These are phyloP conservation scores for Benincasa hispida DNA, from an alignment of 306 rosid species.

Conservation along the genomic window DNA sequence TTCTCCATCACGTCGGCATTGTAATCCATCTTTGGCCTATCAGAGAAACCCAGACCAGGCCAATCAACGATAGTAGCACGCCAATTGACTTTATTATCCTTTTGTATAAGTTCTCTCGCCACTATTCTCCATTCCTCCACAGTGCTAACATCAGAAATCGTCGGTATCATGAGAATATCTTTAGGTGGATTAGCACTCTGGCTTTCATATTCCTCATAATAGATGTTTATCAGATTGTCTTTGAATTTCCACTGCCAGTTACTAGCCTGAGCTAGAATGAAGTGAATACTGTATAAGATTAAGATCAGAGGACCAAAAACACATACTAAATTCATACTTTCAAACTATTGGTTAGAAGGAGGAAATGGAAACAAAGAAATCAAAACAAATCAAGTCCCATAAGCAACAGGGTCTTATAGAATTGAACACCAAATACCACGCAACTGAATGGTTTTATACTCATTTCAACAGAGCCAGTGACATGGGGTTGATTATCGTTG, in stretches of 20 bases:
- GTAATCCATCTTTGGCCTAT: constrained; percentile 82
- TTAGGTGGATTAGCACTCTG: constrained; percentile 43
- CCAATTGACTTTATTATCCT: constrained; percentile 46
- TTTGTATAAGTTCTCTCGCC: constrained; percentile 60
- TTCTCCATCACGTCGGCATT: constrained; percentile 70
- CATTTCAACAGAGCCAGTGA: neutral
- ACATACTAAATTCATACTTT: neutral
- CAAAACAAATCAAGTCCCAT: neutral
- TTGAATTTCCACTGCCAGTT: constrained; percentile 90
- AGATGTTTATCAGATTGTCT: constrained; percentile 48
- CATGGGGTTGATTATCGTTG: neutral
- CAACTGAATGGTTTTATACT: neutral
- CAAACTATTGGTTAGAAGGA: neutral
- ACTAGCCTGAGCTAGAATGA: constrained; percentile 37
- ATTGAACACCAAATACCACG: neutral
- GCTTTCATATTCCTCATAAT: constrained; percentile 73
- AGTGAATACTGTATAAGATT: constrained; percentile 1
- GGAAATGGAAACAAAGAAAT: neutral
- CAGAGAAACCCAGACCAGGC: constrained; percentile 95
- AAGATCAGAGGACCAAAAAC: constrained; percentile 9
- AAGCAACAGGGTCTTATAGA: neutral
- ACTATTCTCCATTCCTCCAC: constrained; percentile 95
- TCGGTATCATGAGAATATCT: constrained; percentile 75
- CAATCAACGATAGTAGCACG: constrained; percentile 85
- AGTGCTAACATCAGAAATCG: constrained; percentile 91